A percentile compares a stretch with the other conserved stretches of the same genome.
Evolutionary conservation across 176 grass and related monocot genomes (phyloP).

Genomic region (Eragrostis nindensis): DNA sequence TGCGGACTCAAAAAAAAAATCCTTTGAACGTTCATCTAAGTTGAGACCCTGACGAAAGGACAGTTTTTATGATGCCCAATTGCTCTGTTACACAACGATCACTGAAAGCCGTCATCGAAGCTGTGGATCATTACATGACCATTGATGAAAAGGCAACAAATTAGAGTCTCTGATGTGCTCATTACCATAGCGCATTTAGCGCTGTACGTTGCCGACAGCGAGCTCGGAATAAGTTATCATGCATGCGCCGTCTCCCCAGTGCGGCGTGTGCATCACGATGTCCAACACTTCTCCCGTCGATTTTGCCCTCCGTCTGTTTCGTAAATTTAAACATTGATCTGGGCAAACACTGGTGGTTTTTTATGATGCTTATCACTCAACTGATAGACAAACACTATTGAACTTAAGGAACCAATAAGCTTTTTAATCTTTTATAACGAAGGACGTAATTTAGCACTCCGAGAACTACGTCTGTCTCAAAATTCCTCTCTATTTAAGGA

Average conservation of each 20-base stretch:
- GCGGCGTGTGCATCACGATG: constrained; percentile 44
- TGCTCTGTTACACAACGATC: too few relatives aligned
- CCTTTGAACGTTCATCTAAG: not conserved
- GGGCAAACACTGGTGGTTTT: too few relatives aligned
- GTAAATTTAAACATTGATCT: not conserved
- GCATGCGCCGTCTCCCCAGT: constrained; percentile 9
- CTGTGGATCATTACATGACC: not conserved
- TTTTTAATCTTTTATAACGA: too few relatives aligned
- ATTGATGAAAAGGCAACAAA: constrained; percentile 46
- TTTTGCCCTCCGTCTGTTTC: not conserved
- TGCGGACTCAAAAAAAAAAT: too few relatives aligned
- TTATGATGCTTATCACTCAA: too few relatives aligned
- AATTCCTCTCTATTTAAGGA: too few relatives aligned
- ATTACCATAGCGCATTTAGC: constrained; percentile 56
- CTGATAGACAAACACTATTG: too few relatives aligned
- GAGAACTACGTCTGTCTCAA: too few relatives aligned
- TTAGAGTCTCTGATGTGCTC: constrained; percentile 91
- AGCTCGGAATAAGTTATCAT: constrained; percentile 49
- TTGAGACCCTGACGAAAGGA: too few relatives aligned
- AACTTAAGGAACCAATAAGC: too few relatives aligned
- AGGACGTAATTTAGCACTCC: too few relatives aligned
- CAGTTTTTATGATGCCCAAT: too few relatives aligned
- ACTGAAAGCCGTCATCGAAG: not conserved
- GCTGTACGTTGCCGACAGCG: constrained; percentile 88
- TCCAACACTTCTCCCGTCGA: constrained; percentile 10